Conservation (phyloP, 345 rosid genomes). For the Aquilaria malaccensis region DNA sequence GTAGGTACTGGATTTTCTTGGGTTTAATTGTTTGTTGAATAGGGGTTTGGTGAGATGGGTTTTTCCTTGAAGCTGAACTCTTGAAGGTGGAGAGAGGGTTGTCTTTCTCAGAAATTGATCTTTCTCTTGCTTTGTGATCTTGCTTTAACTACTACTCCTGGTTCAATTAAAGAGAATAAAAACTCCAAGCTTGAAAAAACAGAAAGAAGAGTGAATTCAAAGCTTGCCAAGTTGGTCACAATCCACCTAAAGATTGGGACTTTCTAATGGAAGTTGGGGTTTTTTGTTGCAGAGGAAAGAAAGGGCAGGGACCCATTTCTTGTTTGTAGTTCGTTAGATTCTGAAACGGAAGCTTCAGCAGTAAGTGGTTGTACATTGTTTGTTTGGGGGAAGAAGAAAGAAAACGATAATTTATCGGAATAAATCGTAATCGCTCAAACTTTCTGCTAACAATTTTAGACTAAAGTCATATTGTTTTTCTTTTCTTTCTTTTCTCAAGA, state of each 20-base stretch:
- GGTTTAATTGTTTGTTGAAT: slow-evolving; percentile 21
- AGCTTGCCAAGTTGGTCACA: slow-evolving; percentile 26
- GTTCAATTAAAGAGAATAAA: too few relatives aligned
- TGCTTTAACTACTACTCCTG: background rate
- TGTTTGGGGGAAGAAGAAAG: too few relatives aligned
- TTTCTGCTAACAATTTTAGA: too few relatives aligned
- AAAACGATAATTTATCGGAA: too few relatives aligned
- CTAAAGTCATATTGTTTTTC: too few relatives aligned
- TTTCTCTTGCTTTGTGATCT: slow-evolving; percentile 2
- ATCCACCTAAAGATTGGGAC: slow-evolving; percentile 9
- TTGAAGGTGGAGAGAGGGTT: slow-evolving; percentile 29
- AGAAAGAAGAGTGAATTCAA: slow-evolving; percentile 28
- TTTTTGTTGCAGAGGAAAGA: too few relatives aligned
- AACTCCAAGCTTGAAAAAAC: background rate
- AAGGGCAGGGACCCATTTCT: too few relatives aligned
- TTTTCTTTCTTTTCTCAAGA: too few relatives aligned
- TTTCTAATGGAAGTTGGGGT: background rate
- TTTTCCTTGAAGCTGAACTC: slow-evolving; percentile 38
- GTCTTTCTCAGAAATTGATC: slow-evolving; percentile 9
- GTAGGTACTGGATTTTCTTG: background rate
- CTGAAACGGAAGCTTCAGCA: slow-evolving; percentile 15
- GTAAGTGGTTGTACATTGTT: too few relatives aligned
- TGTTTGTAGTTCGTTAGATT: background rate
- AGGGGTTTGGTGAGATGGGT: slow-evolving; percentile 55
- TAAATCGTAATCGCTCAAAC: too few relatives aligned